Base-by-base conservation (phyloP, 768 basidiomycete species). In the Suillus brevipes region DNA sequence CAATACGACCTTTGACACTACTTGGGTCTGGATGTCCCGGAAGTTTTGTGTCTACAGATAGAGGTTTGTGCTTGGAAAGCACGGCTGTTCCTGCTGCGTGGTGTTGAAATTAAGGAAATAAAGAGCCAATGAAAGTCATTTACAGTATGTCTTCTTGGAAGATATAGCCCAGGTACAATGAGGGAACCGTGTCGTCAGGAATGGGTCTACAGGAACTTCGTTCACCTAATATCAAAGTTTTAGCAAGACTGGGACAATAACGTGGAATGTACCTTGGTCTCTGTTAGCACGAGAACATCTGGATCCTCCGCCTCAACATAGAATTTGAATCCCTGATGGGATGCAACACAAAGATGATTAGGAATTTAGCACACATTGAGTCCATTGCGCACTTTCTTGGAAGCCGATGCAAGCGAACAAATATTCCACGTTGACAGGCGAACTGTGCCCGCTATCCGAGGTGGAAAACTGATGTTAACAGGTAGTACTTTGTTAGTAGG, bases 271-370 rank as follows among this genome's bases (percentile, higher is more conserved):
- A 87, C 92, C 82, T 95, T 96, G 12, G 93, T 95, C 78, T 96
- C 94, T 0, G 91, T 93, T 50, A 96, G 78, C 18, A 95, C 83
- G 28, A 95, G 80, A 34, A 96, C 81, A 72, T 96, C 94, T 0
- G 94, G 87, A 71, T 95, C 88, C 70, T 96, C 94, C 2, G 92
- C 92, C 68, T 92, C 88, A 38, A 95, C 81, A 72, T 96, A 96
- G 70, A 80, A 73, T 69, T 87, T 89, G 78, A 96, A 94, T 0
- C 94, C 94, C 89, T 91, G 67, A 10, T n/a, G 0, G 42, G n/a
- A 42, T 34, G 12, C 12, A 13, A 43, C 14, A 25, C 1, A 6
- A 2, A 61, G 25, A 20, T 45, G 20, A 47, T 38, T 28, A 23
- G 37, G 18, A 63, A 42, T 28, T 36, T 28, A 42, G 14, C 45